A percentile compares a stretch with the other conserved stretches of the same genome.
These are phyloP conservation scores for Fusarium sp. DNA, from an alignment of 2,329 filamentous ascomycete species.

Conservation along the genomic window DNA sequence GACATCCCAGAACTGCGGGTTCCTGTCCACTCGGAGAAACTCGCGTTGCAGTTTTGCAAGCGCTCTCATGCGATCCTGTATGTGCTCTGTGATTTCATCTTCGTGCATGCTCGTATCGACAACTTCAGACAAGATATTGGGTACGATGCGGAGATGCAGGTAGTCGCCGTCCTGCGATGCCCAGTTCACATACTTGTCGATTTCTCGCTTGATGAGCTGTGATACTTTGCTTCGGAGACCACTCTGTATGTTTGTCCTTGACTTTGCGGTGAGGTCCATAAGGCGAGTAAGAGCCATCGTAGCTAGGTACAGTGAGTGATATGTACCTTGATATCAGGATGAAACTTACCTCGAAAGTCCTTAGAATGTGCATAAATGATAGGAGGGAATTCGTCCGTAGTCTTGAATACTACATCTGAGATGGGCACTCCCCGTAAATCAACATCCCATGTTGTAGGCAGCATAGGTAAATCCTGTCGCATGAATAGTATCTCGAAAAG, in stretches of 20 bases:
- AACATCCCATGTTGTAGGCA: slow-evolving; percentile 57
- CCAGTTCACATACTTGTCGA: slow-evolving; percentile 56
- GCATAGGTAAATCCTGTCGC: slow-evolving; percentile 56
- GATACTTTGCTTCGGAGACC: slow-evolving; percentile 52
- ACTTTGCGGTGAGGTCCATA: slow-evolving; percentile 55
- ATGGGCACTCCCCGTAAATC: slow-evolving; percentile 58
- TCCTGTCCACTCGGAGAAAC: slow-evolving; percentile 49
- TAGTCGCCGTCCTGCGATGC: slow-evolving; percentile 58
- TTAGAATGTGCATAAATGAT: slow-evolving; percentile 55
- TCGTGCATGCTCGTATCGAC: slow-evolving; percentile 51
- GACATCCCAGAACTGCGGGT: slow-evolving; percentile 51
- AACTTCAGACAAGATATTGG: slow-evolving; percentile 56
- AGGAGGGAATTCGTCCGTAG: slow-evolving; percentile 49
- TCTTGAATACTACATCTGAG: slow-evolving; percentile 53
- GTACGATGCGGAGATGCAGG: slow-evolving; percentile 51
- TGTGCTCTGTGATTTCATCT: slow-evolving; percentile 51
- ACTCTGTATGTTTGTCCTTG: slow-evolving; percentile 54
- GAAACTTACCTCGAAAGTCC: slow-evolving; percentile 54
- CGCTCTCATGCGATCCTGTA: slow-evolving; percentile 53
- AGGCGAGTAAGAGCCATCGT: slow-evolving; percentile 55
- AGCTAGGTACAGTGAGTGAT: slow-evolving; percentile 49
- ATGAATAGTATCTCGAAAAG: slow-evolving; percentile 59
- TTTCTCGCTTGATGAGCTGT: slow-evolving; percentile 50
- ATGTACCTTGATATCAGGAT: too few species aligned
- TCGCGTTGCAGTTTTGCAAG: slow-evolving; percentile 55